Evolutionary conservation across 306 rosid species (phyloP), one percentile per base, ranked within the genome.

Genomic region (Vigna mungo): DNA sequence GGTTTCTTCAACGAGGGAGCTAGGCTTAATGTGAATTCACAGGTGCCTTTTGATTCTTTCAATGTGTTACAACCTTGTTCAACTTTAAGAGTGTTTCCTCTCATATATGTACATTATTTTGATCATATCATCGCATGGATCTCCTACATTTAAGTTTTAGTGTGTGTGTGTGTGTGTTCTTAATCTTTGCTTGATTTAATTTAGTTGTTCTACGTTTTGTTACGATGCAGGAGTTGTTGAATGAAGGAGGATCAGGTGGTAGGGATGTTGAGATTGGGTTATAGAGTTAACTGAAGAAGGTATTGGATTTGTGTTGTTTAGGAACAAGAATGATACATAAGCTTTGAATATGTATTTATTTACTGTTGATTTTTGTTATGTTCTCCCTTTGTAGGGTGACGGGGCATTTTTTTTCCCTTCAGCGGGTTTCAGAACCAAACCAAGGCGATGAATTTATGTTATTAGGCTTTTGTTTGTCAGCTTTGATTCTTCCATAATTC

Each of bases 221-320:
- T 9, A 3, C 74, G 55, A 76, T 78, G 18, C 88, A 91, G 96
- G 94, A 86, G 67, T 27, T 79, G 75, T 72, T 83, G 88, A 83
- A 83, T 71, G 86, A 87, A 75, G 81, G 80, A 77, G 87, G 90
- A 41, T 82, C 90, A 61, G 81, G 74, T 67, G 75, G 92, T 87
- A 78, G 78, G 25, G 87, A 86, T 6, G 77, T 84, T 64, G 88
- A 87, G 76, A 76, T 89, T 79, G 93, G 87, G 70, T 83, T 87
- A 74, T 84, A 85, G 81, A 62, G 70, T 55, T 46, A 39, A 71
- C 49, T 67, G 80, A 36, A n/a, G 80, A 65, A 37, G 55, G 69
- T 78, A 75, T 60, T 75, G 49, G 78, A 82, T 75, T 80, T 82
- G 25, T 17, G 5, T 12, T 44, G 49, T 44, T 5, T 43, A 44